phyloP scores from a whole-genome alignment of 2,329 filamentous ascomycete genomes.

The Ceratocystis harringtonii region DNA sequence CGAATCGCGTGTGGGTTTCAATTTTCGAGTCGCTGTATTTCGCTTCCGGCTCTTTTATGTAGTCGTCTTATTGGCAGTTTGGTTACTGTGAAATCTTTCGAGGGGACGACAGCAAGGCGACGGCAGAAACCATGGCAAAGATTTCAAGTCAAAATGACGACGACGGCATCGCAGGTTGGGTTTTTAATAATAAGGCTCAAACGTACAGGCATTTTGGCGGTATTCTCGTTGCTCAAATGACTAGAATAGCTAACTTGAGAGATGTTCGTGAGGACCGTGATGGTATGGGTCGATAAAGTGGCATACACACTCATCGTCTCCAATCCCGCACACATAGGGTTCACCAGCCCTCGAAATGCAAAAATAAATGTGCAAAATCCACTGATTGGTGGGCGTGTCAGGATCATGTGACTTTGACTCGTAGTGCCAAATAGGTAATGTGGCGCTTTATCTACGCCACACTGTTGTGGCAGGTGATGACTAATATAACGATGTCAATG shows the following conservation, averaged over 20 bases:
- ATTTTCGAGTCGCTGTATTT: neutral
- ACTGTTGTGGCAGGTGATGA: neutral
- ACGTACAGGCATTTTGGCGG: conserved; percentile 18
- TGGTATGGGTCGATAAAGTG: conserved; percentile 17
- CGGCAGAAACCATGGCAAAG: conserved; percentile 7
- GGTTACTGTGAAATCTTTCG: neutral
- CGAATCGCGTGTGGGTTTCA: neutral
- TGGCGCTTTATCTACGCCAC: conserved; percentile 9
- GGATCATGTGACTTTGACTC: conserved; percentile 8
- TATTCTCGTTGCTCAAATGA: conserved; percentile 17
- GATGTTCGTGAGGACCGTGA: conserved; percentile 14
- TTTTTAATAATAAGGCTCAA: conserved; percentile 8
- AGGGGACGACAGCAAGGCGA: neutral
- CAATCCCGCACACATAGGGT: conserved; percentile 15
- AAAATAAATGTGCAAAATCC: conserved; percentile 17
- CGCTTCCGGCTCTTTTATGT: neutral
- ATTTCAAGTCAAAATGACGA: conserved; percentile 11
- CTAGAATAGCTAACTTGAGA: conserved; percentile 17
- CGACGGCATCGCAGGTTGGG: conserved; percentile 8
- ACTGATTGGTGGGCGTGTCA: conserved; percentile 11
- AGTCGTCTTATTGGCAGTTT: neutral
- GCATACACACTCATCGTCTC: conserved; percentile 11
- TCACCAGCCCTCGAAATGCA: conserved; percentile 14
- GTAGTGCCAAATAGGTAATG: neutral
- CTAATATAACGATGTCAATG: conserved; percentile 11